Evolutionary conservation across 139 green algal genomes (phyloP).

Genomic region (Chlorella sp.): DNA sequence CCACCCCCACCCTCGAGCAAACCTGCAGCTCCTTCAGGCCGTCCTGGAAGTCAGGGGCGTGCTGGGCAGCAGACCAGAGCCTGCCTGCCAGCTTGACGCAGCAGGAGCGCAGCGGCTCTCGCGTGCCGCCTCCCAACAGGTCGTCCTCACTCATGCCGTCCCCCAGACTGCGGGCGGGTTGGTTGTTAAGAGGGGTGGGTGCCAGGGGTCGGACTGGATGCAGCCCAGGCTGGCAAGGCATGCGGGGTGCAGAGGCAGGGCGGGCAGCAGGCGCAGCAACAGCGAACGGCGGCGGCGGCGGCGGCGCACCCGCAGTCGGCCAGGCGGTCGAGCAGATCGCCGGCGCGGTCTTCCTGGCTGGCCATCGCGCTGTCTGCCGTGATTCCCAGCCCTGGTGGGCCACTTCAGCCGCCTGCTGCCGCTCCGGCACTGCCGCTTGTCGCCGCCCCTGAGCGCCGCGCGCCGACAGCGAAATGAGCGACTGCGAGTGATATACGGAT

Average conservation of each 20-base stretch:
- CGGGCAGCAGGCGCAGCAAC: background rate
- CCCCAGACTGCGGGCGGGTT: constrained; percentile 17
- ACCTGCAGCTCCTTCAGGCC: constrained; percentile 15
- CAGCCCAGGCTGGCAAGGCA: background rate
- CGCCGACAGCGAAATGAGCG: too few relatives aligned
- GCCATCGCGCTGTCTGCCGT: background rate
- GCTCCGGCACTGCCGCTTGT: too few relatives aligned
- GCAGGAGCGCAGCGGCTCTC: constrained; percentile 39
- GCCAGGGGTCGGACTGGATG: background rate
- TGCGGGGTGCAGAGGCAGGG: background rate
- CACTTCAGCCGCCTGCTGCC: too few relatives aligned
- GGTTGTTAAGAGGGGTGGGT: background rate
- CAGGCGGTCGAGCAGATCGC: constrained; percentile 31
- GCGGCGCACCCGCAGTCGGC: constrained; percentile 23
- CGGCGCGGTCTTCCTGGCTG: background rate
- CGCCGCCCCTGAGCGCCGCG: too few relatives aligned
- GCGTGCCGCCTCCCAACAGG: background rate
- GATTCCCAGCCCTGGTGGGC: too few relatives aligned
- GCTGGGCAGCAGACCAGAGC: constrained; percentile 34
- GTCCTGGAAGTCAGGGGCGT: background rate
- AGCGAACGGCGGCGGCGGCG: background rate
- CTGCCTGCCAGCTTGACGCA: constrained; percentile 30
- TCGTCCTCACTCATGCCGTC: constrained; percentile 47
- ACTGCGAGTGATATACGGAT: too few relatives aligned
- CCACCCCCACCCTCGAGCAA: background rate